phyloP scores from a whole-genome alignment of 73 alveolate genomes.

The Symbiodinium pilosum region DNA sequence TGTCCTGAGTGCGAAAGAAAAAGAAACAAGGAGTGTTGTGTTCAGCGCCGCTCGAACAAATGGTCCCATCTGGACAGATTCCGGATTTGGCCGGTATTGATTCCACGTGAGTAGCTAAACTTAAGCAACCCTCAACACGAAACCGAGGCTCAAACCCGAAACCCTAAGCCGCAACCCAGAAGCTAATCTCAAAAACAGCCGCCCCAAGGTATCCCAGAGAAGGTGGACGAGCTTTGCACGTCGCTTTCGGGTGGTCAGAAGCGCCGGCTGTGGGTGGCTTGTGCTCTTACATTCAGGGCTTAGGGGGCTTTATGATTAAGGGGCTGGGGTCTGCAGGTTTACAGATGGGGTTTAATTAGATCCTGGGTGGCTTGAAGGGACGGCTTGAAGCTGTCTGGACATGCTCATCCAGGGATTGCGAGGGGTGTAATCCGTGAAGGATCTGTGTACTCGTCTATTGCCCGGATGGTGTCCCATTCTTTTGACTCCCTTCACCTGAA shows the following conservation, averaged over 20 bases:
- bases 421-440: no score
- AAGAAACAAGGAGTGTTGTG: no score
- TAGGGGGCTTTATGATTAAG: no score
- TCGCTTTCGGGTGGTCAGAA: constrained; percentile 98
- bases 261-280: constrained; percentile 96
- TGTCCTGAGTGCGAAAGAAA: no score
- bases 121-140: not conserved
- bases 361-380: not conserved
- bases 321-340: no score
- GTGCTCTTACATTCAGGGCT: no score
- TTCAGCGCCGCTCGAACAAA: no score
- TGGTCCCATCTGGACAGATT: not conserved
- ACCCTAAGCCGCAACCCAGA: not conserved
- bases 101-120: no score
- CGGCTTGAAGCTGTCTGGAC: not conserved
- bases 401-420: not conserved
- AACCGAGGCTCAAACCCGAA: not conserved
- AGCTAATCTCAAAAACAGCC: not conserved
- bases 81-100: no score
- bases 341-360: not conserved
- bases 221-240: constrained; percentile 95
- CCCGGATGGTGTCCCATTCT: no score
- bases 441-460: no score
- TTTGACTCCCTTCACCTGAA: no score
- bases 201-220: constrained; percentile 34